Evolutionary conservation across 2,329 filamentous ascomycete genomes (phyloP).

Genomic region (Cladosporium sp.): DNA sequence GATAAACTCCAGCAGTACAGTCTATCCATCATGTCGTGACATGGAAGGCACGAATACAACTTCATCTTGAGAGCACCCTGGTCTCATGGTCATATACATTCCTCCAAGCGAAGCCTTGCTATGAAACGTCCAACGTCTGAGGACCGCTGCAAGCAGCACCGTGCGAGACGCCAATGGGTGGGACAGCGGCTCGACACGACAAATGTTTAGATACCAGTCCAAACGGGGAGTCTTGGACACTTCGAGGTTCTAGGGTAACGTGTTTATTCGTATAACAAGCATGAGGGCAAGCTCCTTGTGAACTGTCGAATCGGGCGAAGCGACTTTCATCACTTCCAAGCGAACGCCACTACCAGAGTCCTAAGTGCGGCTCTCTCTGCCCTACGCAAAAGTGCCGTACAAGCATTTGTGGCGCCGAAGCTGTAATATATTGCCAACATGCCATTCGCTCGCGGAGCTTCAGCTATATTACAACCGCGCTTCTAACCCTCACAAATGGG

Average conservation of each 20-base stretch:
- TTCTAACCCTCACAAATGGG: constrained; percentile 1
- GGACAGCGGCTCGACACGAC: neutral
- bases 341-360: neutral
- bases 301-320: neutral
- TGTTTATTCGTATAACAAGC: neutral
- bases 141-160: neutral
- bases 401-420: constrained; percentile 9
- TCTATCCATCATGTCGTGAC: too few species aligned
- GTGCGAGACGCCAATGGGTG: constrained; percentile 3
- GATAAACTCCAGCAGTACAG: too few species aligned
- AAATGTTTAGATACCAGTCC: neutral
- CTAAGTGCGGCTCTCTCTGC: neutral
- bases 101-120: constrained; percentile 2
- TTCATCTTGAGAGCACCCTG: too few species aligned
- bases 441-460: constrained; percentile 2
- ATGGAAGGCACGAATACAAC: too few species aligned
- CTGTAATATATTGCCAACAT: constrained; percentile 1
- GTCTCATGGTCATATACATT: too few species aligned
- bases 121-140: constrained; percentile 7
- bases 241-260: neutral
- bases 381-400: neutral
- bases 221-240: neutral
- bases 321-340: neutral
- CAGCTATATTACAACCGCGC: constrained; percentile 5
- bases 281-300: neutral